A percentile compares a stretch with the other conserved stretches of the same genome.
Evolutionary conservation across 352 stramenopile species (phyloP).

Genomic region (Pythium apleroticum): DNA sequence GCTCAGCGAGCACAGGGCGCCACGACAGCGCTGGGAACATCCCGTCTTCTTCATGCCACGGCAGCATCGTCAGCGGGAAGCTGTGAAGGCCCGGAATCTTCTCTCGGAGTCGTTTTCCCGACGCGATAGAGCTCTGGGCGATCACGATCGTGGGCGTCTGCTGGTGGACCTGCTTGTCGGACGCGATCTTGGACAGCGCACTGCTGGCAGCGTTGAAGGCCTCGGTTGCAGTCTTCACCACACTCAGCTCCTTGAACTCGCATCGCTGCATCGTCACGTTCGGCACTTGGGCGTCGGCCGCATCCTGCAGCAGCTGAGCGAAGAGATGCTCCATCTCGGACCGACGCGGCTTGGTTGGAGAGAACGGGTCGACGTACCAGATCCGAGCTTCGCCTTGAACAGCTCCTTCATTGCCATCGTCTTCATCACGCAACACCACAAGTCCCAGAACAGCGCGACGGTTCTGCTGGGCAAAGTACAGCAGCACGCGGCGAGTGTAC

Average conservation of each 20-base stretch:
- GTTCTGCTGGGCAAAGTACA: constrained; percentile 77
- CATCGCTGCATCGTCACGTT: constrained; percentile 44
- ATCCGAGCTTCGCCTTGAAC: constrained; percentile 44
- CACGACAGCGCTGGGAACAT: constrained; percentile 93
- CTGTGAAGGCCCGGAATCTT: constrained; percentile 90
- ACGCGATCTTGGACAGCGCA: constrained; percentile 75
- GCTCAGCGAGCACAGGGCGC: constrained; percentile 85
- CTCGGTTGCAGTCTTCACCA: constrained; percentile 76
- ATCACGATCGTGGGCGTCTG: constrained; percentile 89
- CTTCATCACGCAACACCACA: constrained; percentile 44
- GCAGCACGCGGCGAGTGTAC: constrained; percentile 46
- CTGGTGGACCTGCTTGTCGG: constrained; percentile 71
- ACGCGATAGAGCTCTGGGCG: constrained; percentile 60
- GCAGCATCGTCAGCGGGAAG: constrained; percentile 91
- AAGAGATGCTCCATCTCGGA: constrained; percentile 58
- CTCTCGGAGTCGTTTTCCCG: constrained; percentile 60
- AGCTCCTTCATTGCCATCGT: constrained; percentile 25
- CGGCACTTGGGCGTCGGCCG: constrained; percentile 28
- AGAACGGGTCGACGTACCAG: constrained; percentile 74
- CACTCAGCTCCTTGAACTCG: constrained; percentile 51
- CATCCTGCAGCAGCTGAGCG: constrained; percentile 45
- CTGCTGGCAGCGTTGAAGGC: constrained; percentile 89
- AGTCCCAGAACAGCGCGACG: constrained; percentile 57
- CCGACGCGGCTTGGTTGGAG: constrained; percentile 45
- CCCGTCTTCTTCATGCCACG: constrained; percentile 75